Evolutionary conservation across 176 grass and related monocot genomes (phyloP), one percentile per base, ranked within the genome.

Genomic region (Urochloa ruziziensis): DNA sequence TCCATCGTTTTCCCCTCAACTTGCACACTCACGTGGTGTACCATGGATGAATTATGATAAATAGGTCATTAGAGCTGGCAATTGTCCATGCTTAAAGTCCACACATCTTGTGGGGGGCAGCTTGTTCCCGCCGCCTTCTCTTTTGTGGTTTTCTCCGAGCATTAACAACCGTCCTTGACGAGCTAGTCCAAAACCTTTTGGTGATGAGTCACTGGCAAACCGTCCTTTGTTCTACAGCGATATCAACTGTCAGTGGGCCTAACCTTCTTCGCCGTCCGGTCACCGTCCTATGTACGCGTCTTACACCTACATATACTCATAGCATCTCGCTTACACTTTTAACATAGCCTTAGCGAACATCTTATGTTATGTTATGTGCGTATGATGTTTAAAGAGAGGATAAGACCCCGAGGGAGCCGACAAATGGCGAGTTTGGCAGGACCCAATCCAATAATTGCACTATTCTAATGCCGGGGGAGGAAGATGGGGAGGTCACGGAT

Each of bases 401-500:
- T 80, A 39, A 54, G 46, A 12, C 8, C 24, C 14, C 4, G 12
- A 40, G 7, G 30, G 10, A 33, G 25, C 42, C 25, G 87, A 85
- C 87, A 89, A 85, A 62, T 34, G 70, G 62, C 25, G 39, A 62
- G 53, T 81, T 85, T 89, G 88, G 83, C 88, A 24, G 43, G n/a
- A 32, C 23, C n/a, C 13, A 43, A 5, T 2, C 25, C 70, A 81
- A 89, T 89, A 77, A 85, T 79, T 81, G 83, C 15, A 3, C 6
- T 89, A 70, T 77, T 89, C 10, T 82, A 89, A 63, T 68, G 15
- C 43, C 8, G 21, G 18, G 61, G 0, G 7, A 13, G 53, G 0
- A 5, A 28, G 8, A 30, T 6, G 28, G 15, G 23, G 56, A 10
- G 1, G 10, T 48, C 75, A 79, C 61, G 59, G 60, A n/a, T n/a